Percentiles rank a stretch among this genome's conserved stretches.
These are phyloP conservation scores for Aspergillus leporis DNA, from an alignment of 495 filamentous ascomycete species.

Conservation along the genomic window DNA sequence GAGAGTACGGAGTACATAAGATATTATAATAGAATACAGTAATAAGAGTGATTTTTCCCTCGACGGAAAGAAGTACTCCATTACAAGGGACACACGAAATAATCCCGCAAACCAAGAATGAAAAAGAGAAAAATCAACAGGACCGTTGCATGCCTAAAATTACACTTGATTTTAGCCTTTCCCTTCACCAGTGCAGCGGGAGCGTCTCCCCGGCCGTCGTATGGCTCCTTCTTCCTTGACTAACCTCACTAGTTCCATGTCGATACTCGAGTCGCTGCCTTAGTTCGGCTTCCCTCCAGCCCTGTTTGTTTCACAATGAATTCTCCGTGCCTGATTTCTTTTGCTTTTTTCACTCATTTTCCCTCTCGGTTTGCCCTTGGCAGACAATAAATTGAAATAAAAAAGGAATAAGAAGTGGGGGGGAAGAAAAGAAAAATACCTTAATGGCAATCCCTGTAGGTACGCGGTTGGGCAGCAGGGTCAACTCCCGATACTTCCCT, in stretches of 20 bases:
- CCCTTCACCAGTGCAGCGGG: background rate
- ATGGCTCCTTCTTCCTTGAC: background rate
- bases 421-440: too few relatives aligned
- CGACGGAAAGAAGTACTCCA: background rate
- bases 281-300: conserved; percentile 1
- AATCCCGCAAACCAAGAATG: background rate
- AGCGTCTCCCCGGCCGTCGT: background rate
- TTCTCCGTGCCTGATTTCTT: background rate
- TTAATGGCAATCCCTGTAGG: background rate
- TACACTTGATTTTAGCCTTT: background rate
- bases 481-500: background rate
- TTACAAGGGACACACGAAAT: background rate
- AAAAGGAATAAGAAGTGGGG: background rate
- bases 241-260: background rate
- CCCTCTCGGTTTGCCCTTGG: background rate
- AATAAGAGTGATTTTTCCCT: background rate
- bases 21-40: background rate
- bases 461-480: conserved; percentile 5
- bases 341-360: background rate
- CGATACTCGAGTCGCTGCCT: conserved; percentile 1
- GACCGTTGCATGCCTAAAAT: conserved; percentile 1
- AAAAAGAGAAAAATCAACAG: background rate
- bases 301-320: background rate
- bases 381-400: background rate
- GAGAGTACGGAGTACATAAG: background rate